Evolutionary conservation across 176 grass and related monocot genomes (phyloP).

Genomic region (Rhipidocladum racemiflorum): DNA sequence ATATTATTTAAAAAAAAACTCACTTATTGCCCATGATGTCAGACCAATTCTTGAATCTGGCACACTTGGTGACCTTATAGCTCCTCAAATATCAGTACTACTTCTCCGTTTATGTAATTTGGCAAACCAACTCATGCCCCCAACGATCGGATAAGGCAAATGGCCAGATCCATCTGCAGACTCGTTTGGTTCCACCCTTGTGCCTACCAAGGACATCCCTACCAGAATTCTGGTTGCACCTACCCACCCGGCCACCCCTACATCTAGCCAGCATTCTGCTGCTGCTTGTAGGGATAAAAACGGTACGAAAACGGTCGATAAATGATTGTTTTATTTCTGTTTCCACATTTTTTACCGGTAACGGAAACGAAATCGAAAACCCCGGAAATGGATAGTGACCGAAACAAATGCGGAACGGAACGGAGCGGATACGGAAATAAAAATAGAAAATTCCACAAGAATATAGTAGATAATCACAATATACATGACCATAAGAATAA

Average conservation of each 20-base stretch:
- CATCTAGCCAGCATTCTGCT: constrained; percentile 21
- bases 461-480: too few relatives aligned
- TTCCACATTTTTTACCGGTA: too few relatives aligned
- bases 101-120: not conserved
- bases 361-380: too few relatives aligned
- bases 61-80: not conserved
- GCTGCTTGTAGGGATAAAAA: too few relatives aligned
- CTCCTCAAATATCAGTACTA: not conserved
- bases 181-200: not conserved
- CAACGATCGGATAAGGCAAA: not conserved
- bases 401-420: too few relatives aligned
- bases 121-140: not conserved
- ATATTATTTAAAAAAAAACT: too few relatives aligned
- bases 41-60: not conserved
- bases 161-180: not conserved
- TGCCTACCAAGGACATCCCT: not conserved
- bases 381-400: too few relatives aligned
- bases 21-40: not conserved
- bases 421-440: too few relatives aligned
- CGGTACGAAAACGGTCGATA: too few relatives aligned
- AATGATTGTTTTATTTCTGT: too few relatives aligned
- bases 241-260: not conserved
- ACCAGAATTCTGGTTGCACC: constrained; percentile 38
- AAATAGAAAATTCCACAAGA: too few relatives aligned
- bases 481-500: too few relatives aligned